phyloP scores from a whole-genome alignment of 2,329 filamentous ascomycete genomes.

The Biscogniauxia marginata region DNA sequence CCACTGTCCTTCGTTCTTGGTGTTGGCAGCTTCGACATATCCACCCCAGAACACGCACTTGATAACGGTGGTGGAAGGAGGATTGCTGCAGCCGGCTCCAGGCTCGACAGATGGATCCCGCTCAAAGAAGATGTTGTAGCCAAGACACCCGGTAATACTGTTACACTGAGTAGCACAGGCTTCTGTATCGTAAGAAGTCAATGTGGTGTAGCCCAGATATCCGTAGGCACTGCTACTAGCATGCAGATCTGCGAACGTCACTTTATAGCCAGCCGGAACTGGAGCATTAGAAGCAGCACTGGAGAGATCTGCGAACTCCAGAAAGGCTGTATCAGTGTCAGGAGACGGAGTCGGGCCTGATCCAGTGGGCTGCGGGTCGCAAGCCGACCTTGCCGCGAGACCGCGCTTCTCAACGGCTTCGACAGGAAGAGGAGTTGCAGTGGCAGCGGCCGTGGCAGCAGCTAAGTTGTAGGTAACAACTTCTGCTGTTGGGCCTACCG shows the following conservation, averaged over 20 bases:
- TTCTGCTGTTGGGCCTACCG: slow-evolving; percentile 27
- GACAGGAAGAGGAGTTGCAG: slow-evolving; percentile 20
- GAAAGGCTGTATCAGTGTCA: slow-evolving; percentile 34
- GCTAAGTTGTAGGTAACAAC: slow-evolving; percentile 29
- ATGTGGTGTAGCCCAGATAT: slow-evolving; percentile 25
- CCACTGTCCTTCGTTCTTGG: slow-evolving; percentile 22
- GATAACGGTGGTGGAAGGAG: slow-evolving; percentile 25
- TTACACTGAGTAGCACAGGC: slow-evolving; percentile 25
- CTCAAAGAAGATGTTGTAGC: slow-evolving; percentile 33
- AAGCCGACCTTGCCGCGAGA: slow-evolving; percentile 17
- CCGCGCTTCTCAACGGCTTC: slow-evolving; percentile 8
- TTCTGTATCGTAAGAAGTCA: slow-evolving; percentile 24
- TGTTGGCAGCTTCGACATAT: slow-evolving; percentile 21
- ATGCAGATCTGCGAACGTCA: slow-evolving; percentile 32
- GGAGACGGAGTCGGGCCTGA: slow-evolving; percentile 31
- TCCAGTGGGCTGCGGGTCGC: slow-evolving; percentile 23
- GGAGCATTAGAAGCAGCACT: slow-evolving; percentile 20
- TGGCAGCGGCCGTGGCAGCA: slow-evolving; percentile 26
- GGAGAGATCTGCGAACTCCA: slow-evolving; percentile 20
- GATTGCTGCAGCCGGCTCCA: slow-evolving; percentile 17
- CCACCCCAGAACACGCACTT: slow-evolving; percentile 33
- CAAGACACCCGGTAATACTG: slow-evolving; percentile 22
- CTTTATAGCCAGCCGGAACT: slow-evolving; percentile 33
- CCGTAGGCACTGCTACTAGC: slow-evolving; percentile 33
- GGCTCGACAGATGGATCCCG: slow-evolving; percentile 27